These are phyloP conservation scores for Penicillium sp. DNA, from an alignment of 2,329 filamentous ascomycete genomes.

Conservation along the genomic window DNA sequence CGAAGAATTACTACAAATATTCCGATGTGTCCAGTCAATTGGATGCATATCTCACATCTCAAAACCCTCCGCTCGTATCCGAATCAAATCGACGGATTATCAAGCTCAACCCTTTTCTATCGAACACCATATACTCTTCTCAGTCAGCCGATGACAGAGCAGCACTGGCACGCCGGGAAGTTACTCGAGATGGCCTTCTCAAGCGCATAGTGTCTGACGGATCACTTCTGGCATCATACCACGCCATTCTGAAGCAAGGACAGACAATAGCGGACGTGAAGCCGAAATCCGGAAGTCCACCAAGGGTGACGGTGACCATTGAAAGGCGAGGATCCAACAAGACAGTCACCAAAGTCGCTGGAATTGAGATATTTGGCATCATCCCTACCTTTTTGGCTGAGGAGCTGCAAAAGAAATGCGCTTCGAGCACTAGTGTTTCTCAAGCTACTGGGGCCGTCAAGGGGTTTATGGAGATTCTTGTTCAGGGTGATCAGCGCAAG, in stretches of 20 bases:
- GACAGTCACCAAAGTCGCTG: conserved; percentile 60
- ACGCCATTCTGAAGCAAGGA: conserved; percentile 49
- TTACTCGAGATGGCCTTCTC: conserved; percentile 58
- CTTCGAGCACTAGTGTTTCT: conserved; percentile 63
- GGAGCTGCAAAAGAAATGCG: conserved; percentile 64
- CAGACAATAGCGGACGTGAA: conserved; percentile 47
- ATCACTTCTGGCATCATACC: conserved; percentile 51
- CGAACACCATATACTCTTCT: conserved; percentile 56
- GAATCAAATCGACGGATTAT: conserved; percentile 59
- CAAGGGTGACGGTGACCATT: conserved; percentile 57
- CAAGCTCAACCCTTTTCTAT: conserved; percentile 59
- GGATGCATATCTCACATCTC: conserved; percentile 56
- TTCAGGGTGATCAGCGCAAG: conserved; percentile 64
- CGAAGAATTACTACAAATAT: conserved; percentile 55
- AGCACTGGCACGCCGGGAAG: conserved; percentile 54
- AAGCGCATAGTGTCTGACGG: conserved; percentile 54
- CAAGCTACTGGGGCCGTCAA: conserved; percentile 60
- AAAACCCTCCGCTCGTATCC: conserved; percentile 51
- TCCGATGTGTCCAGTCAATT: conserved; percentile 56
- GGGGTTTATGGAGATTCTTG: conserved; percentile 63
- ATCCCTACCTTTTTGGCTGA: conserved; percentile 59
- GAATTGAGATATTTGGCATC: conserved; percentile 60
- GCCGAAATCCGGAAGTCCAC: conserved; percentile 57
- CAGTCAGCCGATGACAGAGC: conserved; percentile 52
- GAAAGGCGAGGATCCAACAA: conserved; percentile 66